These are phyloP conservation scores for Suhomyces coccinellae DNA, from an alignment of 1,139 yeast genomes.

Conservation along the genomic window DNA sequence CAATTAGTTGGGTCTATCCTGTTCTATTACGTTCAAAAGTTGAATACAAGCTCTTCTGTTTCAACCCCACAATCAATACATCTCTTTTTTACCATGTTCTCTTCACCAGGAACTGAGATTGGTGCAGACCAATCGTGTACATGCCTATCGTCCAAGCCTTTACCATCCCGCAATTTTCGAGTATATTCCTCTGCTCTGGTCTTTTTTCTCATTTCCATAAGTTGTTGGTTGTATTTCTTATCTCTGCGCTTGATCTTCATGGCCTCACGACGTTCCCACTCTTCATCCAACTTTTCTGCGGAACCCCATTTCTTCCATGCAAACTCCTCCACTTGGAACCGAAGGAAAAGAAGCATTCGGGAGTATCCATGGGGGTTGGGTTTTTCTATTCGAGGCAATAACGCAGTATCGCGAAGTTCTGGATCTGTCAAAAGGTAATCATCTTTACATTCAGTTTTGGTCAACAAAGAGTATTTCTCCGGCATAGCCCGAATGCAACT, in stretches of 20 bases:
- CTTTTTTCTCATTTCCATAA: constrained; percentile 83
- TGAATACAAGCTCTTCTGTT: constrained; percentile 58
- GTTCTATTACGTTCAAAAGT: background rate
- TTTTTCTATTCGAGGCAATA: constrained; percentile 78
- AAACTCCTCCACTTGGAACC: constrained; percentile 88
- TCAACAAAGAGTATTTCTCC: constrained; percentile 84
- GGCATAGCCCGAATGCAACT: constrained; percentile 71
- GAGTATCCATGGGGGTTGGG: constrained; percentile 95
- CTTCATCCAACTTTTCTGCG: constrained; percentile 82
- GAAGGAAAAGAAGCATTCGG: constrained; percentile 85
- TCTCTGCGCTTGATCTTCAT: constrained; percentile 73
- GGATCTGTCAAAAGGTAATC: constrained; percentile 94
- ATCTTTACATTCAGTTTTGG: constrained; percentile 93
- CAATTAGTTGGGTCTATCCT: too few relatives aligned
- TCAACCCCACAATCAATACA: constrained; percentile 86
- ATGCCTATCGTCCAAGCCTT: constrained; percentile 55
- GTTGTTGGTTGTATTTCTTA: constrained; percentile 69
- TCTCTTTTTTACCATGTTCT: constrained; percentile 52
- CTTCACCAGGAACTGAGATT: constrained; percentile 33
- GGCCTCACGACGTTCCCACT: constrained; percentile 83
- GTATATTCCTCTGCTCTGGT: constrained; percentile 93
- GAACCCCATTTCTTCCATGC: constrained; percentile 97
- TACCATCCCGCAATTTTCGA: constrained; percentile 60
- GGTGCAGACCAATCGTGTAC: constrained; percentile 79
- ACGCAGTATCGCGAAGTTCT: constrained; percentile 68